A percentile compares a stretch with the other conserved stretches of the same genome.
Evolutionary conservation across 73 alveolate species (phyloP).

Genomic region (Chromera velia): DNA sequence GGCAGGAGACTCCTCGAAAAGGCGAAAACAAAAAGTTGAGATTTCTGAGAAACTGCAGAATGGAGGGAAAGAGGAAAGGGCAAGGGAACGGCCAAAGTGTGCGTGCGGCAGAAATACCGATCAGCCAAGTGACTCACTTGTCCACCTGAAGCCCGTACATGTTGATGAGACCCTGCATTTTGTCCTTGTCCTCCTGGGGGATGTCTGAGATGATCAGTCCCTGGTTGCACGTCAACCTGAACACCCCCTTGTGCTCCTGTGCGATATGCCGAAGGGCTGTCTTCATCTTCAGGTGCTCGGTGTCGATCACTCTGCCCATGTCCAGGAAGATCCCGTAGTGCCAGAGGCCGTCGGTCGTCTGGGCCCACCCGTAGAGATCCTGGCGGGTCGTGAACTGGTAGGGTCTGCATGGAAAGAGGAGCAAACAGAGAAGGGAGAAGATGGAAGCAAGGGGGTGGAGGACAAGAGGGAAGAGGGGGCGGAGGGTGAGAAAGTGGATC

Average conservation of each 20-base stretch:
- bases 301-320: neutral
- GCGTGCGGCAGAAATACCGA: too few relatives aligned
- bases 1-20: too few relatives aligned
- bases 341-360: neutral
- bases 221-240: neutral
- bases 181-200: neutral
- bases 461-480: neutral
- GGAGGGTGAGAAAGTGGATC: neutral
- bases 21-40: too few relatives aligned
- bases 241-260: neutral
- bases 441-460: neutral
- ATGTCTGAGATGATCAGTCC: neutral
- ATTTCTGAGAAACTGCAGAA: too few relatives aligned
- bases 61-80: neutral
- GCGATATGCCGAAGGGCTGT: neutral
- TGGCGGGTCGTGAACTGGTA: neutral
- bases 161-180: neutral
- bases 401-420: too few relatives aligned
- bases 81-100: too few relatives aligned
- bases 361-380: neutral
- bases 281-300: neutral
- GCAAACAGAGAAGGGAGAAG: too few relatives aligned
- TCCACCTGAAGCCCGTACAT: neutral
- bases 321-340: neutral
- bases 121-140: neutral